Base-by-base conservation (phyloP, 129 eudicot genomes). In the Solidago caesia region DNA sequence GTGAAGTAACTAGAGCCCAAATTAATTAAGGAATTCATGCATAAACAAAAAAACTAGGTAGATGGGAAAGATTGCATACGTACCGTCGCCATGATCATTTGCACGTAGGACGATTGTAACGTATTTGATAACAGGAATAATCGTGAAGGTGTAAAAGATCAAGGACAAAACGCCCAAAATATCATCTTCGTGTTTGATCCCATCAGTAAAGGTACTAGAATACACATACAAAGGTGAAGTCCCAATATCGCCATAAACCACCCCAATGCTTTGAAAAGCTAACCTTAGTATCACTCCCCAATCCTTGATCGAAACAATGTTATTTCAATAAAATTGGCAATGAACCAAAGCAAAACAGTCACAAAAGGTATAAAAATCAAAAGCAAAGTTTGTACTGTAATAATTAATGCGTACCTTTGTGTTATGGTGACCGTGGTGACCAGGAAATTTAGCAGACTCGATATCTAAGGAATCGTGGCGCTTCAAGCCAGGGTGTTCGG, bases 31-130 rank as follows among this genome's bases (percentile, higher is more conserved):
- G 21, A 0, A 21, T 21, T 21, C 21, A 21, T 21, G 21, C 21
- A 21, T 21, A 21, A 21, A 21, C 21, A 21, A 33, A 33, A 29
- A 33, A 33, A 33, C 39, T 33, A 21, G 21, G 21, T 33, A 33
- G 39, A 33, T 33, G 3, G 39, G 39, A 33, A 33, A 3, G 70
- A 65, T 21, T 1, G 39, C 6, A 65, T 42, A 44, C 52, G 14
- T 82, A 92, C 97, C 97, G 7, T 92, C 88, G 45, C 97, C 97
- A 53, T 92, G 82, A 78, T 92, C 97, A 27, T 87, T 92, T 9
- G 97, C 97, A 45, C 69, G 76, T 39, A 92, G 45, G 64, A 92
- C 97, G 70, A 92, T 77, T 80, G 80, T 60, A 5, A 92, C 97
- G 2, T 89, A 92, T 76, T 89, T 92, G 78, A 89, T 72, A 53